Evolutionary conservation across 176 grass and related monocot genomes (phyloP), one percentile per base, ranked within the genome.

Genomic region (Calamus simplicifolius): DNA sequence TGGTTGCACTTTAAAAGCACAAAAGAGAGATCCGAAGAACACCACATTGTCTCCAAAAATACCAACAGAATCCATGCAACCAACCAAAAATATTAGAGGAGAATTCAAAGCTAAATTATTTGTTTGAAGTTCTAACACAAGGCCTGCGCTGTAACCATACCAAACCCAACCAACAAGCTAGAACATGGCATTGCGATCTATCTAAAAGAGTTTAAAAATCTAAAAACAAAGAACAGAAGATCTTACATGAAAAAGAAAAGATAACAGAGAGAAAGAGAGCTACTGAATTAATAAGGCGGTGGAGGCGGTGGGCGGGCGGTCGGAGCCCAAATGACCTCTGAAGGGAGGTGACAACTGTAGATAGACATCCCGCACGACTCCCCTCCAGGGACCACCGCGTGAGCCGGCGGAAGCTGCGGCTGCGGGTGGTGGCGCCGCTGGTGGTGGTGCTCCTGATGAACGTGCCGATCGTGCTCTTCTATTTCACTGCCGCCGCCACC

Each of bases 281-380:
- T 21, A 56, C 54, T 56, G 12, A 56, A 58, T 76, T 58, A 97
- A 58, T 80, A 97, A 54, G 83, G 91, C 0, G 79, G 80, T 1
- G 77, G 81, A 60, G 80, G 89, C 48, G 79, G 70, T 4, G 79
- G 51, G 15, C 85, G 80, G 18, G 80, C 58, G 0, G 74, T 16
- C 49, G 78, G 66, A 16, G 69, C 80, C 92, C 92, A 97, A 25
- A 97, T 80, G 64, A 91, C 65, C 4, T 88, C 87, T n/a, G 77
- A 79, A 16, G 75, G 30, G 5, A 25, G 80, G 57, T 85, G 82
- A 73, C 80, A 62, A 18, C 83, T 77, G 64, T 82, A 97, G 25
- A 97, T 56, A 64, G 80, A 70, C 75, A 83, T 64, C 4, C 79
- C 70, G 29, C 73, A 66, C 0, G 85, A 69, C 15, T 83, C 85